Base-by-base conservation (phyloP, 495 filamentous ascomycete genomes). In the Penicillium bialowiezense region DNA sequence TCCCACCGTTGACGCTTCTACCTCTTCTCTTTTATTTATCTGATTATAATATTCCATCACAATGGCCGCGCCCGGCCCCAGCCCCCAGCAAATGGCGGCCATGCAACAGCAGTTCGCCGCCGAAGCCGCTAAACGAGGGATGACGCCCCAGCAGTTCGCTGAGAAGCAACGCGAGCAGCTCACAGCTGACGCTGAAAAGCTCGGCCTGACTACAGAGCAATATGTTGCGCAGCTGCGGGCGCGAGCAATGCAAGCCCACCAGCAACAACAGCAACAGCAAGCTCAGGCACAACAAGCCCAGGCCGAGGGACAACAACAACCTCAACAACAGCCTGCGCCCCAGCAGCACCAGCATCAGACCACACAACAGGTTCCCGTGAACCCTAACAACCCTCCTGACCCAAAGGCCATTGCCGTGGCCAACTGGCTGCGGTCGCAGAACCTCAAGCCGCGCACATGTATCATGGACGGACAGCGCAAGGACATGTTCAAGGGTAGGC, bases 391-490 rank as follows among this genome's bases (percentile, higher is more conserved):
- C 20, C 89, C 91, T 5, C 86, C 89, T 13, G 88, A 92, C 51
- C 92, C 93, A 29, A 85, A 90, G 59, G 91, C 91, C 4, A 60
- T 97, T 17, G 90, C 91, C 14, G 81, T 99, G 19, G 95, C 95
- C 55, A 86, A 90, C 59, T 99, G 92, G 73, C 74, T 99, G 43
- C 81, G 84, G 52, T 71, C 79, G 42, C 91, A 97, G 70, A 78
- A 89, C 55, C 74, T 99, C 54, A 99, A 99, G 79, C 75, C 82
- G 35, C 79, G 95, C 54, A 96, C 93, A 21, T 90, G 87, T 71
- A 95, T 99, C 49, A 76, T 96, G 55, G 91, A 97, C 58, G 95
- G 93, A 52, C 92, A 97, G 74, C 79, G 95, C 49, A 97, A 96
- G 73, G 92, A 99, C 54, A 91, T 99, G 84, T 97, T 99, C 72